phyloP scores from a whole-genome alignment of 2,329 filamentous ascomycete genomes.

The Ceratocystis eucalypticola region DNA sequence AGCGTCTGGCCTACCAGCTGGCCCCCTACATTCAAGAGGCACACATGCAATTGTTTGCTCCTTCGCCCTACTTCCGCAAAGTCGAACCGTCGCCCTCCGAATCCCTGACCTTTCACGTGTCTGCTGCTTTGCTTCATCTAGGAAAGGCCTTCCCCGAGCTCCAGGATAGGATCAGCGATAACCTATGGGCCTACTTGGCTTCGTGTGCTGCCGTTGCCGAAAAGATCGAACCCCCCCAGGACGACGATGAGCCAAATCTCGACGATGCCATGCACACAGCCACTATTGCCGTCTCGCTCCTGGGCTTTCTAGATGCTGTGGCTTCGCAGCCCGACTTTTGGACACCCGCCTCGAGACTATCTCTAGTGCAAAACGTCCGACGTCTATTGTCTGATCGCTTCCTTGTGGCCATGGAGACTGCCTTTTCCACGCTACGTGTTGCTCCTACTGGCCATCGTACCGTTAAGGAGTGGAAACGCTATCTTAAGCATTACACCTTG shows the following conservation, averaged over 20 bases:
- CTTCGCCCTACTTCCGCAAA: slow-evolving; percentile 69
- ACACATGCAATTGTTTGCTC: slow-evolving; percentile 61
- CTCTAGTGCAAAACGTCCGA: slow-evolving; percentile 57
- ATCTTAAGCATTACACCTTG: slow-evolving; percentile 68
- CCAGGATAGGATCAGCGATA: slow-evolving; percentile 50
- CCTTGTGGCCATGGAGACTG: slow-evolving; percentile 73
- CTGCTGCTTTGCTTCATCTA: slow-evolving; percentile 66
- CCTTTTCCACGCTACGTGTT: slow-evolving; percentile 81
- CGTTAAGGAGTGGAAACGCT: slow-evolving; percentile 76
- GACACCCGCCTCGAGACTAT: slow-evolving; percentile 58
- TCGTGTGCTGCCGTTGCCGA: slow-evolving; percentile 53
- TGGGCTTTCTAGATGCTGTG: slow-evolving; percentile 78
- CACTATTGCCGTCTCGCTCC: slow-evolving; percentile 68
- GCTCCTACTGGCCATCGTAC: slow-evolving; percentile 50
- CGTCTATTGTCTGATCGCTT: slow-evolving; percentile 71
- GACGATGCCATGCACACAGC: slow-evolving; percentile 57
- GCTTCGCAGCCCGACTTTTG: slow-evolving; percentile 70
- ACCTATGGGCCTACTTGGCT: slow-evolving; percentile 57
- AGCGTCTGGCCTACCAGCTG: slow-evolving; percentile 65
- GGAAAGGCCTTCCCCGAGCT: slow-evolving; percentile 60
- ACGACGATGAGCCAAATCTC: slow-evolving; percentile 43
- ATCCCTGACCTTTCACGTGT: slow-evolving; percentile 63
- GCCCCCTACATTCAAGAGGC: slow-evolving; percentile 76
- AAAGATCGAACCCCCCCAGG: slow-evolving; percentile 38
- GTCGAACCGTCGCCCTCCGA: slow-evolving; percentile 85